Percentiles rank a stretch among this genome's conserved stretches.
Evolutionary conservation across 768 basidiomycete genomes (phyloP).

Genomic region (Candolleomyces eurysporus): DNA sequence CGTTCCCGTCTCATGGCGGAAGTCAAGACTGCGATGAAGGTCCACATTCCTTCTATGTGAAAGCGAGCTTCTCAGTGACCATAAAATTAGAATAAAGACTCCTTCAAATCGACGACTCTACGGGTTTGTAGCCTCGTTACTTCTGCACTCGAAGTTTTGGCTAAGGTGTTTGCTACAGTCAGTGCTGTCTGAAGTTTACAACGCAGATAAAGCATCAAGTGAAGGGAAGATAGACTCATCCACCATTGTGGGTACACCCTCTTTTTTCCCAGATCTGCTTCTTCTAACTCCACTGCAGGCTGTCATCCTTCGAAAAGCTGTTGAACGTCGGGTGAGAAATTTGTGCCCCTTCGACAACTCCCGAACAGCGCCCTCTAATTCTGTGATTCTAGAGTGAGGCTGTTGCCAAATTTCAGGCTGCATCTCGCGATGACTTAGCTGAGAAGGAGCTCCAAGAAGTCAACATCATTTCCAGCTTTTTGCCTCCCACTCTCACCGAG

Average conservation of each 20-base stretch:
- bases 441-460: conserved; percentile 59
- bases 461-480: conserved; percentile 48
- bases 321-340: conserved; percentile 53
- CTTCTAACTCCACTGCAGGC: conserved; percentile 19
- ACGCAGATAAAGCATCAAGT: conserved; percentile 56
- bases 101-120: conserved; percentile 53
- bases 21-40: conserved; percentile 72
- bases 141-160: not conserved
- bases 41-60: conserved; percentile 20
- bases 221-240: conserved; percentile 41
- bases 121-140: conserved; percentile 39
- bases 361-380: not conserved
- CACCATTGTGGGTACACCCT: conserved; percentile 34
- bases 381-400: conserved; percentile 49
- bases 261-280: not conserved
- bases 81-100: conserved; percentile 49
- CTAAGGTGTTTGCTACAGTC: conserved; percentile 39
- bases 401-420: conserved; percentile 51
- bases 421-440: conserved; percentile 63
- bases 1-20: conserved; percentile 49
- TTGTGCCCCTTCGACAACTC: not conserved
- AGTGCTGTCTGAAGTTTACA: conserved; percentile 66
- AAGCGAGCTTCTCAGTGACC: not conserved
- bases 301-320: conserved; percentile 56
- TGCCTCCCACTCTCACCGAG: conserved; percentile 61